Evolutionary conservation across 2,329 filamentous ascomycete genomes (phyloP).

Genomic region (Escovopsis weberi): DNA sequence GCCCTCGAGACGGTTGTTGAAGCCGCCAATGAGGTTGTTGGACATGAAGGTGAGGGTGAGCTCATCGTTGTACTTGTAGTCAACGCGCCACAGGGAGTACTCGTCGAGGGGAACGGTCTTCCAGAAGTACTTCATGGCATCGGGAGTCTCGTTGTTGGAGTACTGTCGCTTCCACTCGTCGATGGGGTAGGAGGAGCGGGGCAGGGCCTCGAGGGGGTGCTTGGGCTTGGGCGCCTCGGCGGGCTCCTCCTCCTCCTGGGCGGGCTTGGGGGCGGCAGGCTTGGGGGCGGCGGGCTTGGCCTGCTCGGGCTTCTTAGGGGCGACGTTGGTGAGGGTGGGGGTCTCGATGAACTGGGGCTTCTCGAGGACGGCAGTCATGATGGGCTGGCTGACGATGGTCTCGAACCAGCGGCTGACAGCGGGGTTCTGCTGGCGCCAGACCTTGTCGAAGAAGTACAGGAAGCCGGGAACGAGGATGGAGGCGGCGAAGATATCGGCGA

Average conservation of each 20-base stretch:
- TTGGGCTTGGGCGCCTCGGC: conserved; percentile 71
- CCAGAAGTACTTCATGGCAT: conserved; percentile 95
- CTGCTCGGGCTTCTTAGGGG: conserved; percentile 67
- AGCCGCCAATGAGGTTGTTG: conserved; percentile 94
- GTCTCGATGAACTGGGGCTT: conserved; percentile 70
- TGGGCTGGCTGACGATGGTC: conserved; percentile 83
- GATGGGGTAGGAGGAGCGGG: conserved; percentile 64
- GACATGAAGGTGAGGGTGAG: conserved; percentile 97
- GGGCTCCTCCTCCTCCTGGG: conserved; percentile 21
- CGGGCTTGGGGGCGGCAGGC: conserved; percentile 21
- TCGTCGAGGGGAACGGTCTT: conserved; percentile 86
- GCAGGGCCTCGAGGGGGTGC: conserved; percentile 83
- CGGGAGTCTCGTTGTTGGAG: conserved; percentile 84
- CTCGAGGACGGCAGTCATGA: conserved; percentile 68
- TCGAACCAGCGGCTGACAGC: conserved; percentile 87
- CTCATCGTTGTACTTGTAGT: conserved; percentile 99
- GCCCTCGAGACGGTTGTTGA: conserved; percentile 92
- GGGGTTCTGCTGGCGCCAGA: conserved; percentile 71
- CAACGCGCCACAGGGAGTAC: conserved; percentile 84
- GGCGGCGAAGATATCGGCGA: conserved; percentile 81
- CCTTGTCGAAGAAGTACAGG: conserved; percentile 86
- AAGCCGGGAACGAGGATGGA: conserved; percentile 75
- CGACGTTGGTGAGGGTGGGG: conserved; percentile 53
- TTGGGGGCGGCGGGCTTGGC: conserved; percentile 37
- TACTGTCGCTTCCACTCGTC: conserved; percentile 99